Percentiles rank a stretch among this genome's conserved stretches.
phyloP scores from a whole-genome alignment of 1,284 basidiomycete genomes.

The Schizophyllum amplum region DNA sequence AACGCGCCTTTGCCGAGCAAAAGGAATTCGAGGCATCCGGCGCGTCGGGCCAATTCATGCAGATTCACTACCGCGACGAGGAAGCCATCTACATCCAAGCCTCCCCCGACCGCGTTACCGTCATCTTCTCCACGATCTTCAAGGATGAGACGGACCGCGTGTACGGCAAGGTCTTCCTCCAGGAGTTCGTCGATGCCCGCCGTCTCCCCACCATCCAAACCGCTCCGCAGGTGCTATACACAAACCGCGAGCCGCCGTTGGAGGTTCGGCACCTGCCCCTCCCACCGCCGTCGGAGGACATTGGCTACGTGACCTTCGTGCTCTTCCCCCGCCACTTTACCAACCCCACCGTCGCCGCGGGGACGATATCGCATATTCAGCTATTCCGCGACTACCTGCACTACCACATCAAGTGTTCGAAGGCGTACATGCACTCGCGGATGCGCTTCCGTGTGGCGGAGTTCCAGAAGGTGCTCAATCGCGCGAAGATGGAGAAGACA shows the following conservation, averaged over 20 bases:
- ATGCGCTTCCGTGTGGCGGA: slow-evolving; percentile 94
- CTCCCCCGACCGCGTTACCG: slow-evolving; percentile 90
- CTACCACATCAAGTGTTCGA: slow-evolving; percentile 99
- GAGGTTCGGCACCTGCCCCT: slow-evolving; percentile 88
- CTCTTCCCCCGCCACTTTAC: slow-evolving; percentile 95
- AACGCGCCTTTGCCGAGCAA: slow-evolving; percentile 84
- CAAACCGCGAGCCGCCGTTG: slow-evolving; percentile 90
- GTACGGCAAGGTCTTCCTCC: slow-evolving; percentile 91
- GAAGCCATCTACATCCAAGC: slow-evolving; percentile 97
- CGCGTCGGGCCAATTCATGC: slow-evolving; percentile 86
- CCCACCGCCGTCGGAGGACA: slow-evolving; percentile 80
- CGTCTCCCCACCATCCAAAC: slow-evolving; percentile 91
- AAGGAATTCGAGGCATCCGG: slow-evolving; percentile 78
- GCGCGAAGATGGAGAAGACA: slow-evolving; percentile 88
- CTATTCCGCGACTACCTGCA: slow-evolving; percentile 98
- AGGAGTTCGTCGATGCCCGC: slow-evolving; percentile 99
- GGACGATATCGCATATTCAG: slow-evolving; percentile 93
- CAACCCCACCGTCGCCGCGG: slow-evolving; percentile 64
- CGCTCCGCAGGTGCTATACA: slow-evolving; percentile 97
- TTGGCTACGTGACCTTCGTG: slow-evolving; percentile 98
- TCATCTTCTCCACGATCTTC: slow-evolving; percentile 97
- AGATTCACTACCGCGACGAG: slow-evolving; percentile 91
- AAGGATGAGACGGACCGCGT: slow-evolving; percentile 97
- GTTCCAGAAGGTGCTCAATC: slow-evolving; percentile 96
- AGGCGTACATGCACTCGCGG: slow-evolving; percentile 98